Evolutionary conservation across 2,329 filamentous ascomycete genomes (phyloP).

Genomic region (Davidsoniella neocaledoniae): DNA sequence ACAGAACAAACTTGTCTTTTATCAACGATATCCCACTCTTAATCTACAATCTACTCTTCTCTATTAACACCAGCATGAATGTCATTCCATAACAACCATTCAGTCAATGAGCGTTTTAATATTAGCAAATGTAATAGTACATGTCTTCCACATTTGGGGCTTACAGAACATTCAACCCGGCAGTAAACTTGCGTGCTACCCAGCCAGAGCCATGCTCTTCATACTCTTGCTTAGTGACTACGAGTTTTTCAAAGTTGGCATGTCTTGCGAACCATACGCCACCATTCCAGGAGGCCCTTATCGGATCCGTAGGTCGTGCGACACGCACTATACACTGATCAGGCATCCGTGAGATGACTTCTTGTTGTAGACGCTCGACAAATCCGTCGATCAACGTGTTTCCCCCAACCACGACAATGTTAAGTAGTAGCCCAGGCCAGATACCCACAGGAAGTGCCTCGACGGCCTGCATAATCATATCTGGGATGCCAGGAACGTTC

Average conservation of each 20-base stretch:
- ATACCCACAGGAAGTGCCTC: constrained; percentile 60
- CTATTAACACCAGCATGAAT: neutral
- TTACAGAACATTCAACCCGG: constrained; percentile 6
- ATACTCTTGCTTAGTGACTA: constrained; percentile 81
- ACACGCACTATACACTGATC: constrained; percentile 66
- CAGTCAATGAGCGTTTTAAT: too few species aligned
- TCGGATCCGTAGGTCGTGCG: constrained; percentile 50
- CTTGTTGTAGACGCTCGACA: constrained; percentile 58
- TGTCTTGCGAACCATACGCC: constrained; percentile 63
- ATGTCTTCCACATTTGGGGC: neutral
- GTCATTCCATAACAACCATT: too few species aligned
- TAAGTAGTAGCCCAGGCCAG: constrained; percentile 69
- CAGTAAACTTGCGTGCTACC: constrained; percentile 54
- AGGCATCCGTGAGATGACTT: constrained; percentile 54
- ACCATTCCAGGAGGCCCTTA: constrained; percentile 72
- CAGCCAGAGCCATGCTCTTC: constrained; percentile 66
- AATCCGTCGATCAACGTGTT: constrained; percentile 70
- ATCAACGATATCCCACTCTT: neutral
- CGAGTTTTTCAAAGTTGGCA: constrained; percentile 45
- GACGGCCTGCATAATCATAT: constrained; percentile 67
- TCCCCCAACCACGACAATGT: constrained; percentile 78
- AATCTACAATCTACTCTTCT: neutral
- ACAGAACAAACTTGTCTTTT: neutral
- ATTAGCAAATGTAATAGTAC: too few species aligned
- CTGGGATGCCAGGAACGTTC: constrained; percentile 64